Percentiles rank a stretch among this genome's conserved stretches.
These are phyloP conservation scores for Wickerhamomyces kurtzmanii DNA, from an alignment of 805 yeast species.

Conservation along the genomic window DNA sequence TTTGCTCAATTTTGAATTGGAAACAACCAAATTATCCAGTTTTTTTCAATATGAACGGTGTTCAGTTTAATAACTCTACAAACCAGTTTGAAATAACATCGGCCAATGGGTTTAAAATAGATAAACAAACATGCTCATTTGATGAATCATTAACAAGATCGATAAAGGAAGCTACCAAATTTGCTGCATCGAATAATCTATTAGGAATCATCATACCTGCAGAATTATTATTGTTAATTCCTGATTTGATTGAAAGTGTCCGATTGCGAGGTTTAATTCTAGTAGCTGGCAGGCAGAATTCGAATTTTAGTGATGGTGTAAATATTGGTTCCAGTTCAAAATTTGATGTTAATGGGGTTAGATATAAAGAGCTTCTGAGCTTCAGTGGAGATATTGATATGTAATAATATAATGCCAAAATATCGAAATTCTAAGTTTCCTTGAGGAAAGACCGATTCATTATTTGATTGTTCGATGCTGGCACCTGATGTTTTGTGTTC, in stretches of 20 bases:
- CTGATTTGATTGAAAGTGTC: slow-evolving; percentile 64
- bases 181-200: slow-evolving; percentile 74
- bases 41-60: slow-evolving; percentile 71
- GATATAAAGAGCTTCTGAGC: slow-evolving; percentile 52
- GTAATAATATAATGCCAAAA: no score
- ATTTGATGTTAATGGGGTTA: slow-evolving; percentile 47
- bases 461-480: no score
- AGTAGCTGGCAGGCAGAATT: slow-evolving; percentile 39
- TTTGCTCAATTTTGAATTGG: slow-evolving; percentile 95
- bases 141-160: slow-evolving; percentile 48
- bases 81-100: slow-evolving; percentile 26
- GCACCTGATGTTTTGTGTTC: no score
- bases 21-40: slow-evolving; percentile 98
- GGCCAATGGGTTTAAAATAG: slow-evolving; percentile 29
- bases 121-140: no score
- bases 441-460: no score
- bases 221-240: slow-evolving; percentile 61
- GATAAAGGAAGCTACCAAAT: slow-evolving; percentile 71
- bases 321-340: slow-evolving; percentile 3
- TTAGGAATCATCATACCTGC: slow-evolving; percentile 77
- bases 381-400: slow-evolving; percentile 54
- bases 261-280: slow-evolving; percentile 74
- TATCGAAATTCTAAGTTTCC: no score
- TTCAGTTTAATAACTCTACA: slow-evolving; percentile 22
- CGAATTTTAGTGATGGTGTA: slow-evolving; percentile 5